These are phyloP conservation scores for Macrolepiota fuliginosa DNA, from an alignment of 768 basidiomycete species.

Conservation along the genomic window DNA sequence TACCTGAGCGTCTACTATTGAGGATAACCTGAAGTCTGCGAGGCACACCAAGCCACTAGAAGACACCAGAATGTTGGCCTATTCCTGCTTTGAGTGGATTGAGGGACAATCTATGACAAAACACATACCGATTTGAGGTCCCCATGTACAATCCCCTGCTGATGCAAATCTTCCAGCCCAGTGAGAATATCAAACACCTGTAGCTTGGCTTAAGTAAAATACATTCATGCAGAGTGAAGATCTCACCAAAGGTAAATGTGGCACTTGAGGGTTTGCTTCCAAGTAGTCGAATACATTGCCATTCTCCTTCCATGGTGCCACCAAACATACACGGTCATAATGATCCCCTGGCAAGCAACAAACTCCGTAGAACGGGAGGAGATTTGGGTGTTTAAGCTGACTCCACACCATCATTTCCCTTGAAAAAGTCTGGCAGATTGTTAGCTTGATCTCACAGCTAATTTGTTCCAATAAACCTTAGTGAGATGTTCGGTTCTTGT, in stretches of 20 bases:
- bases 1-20: slow-evolving; percentile 24
- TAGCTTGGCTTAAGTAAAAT: neutral
- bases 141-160: slow-evolving; percentile 39
- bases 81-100: neutral
- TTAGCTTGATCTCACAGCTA: neutral
- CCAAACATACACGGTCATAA: slow-evolving; percentile 1
- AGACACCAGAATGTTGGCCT: slow-evolving; percentile 39
- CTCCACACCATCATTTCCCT: slow-evolving; percentile 16
- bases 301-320: slow-evolving; percentile 16
- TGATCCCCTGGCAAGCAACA: neutral
- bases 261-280: neutral
- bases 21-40: slow-evolving; percentile 31
- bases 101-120: neutral
- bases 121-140: slow-evolving; percentile 40
- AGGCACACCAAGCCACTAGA: slow-evolving; percentile 25
- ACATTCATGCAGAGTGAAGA: too few species aligned
- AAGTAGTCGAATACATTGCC: slow-evolving; percentile 14
- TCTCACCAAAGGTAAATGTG: slow-evolving; percentile 6
- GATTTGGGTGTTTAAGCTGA: slow-evolving; percentile 12
- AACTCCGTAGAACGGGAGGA: slow-evolving; percentile 17
- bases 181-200: slow-evolving; percentile 35
- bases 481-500: slow-evolving; percentile 16
- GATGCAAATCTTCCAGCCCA: slow-evolving; percentile 37
- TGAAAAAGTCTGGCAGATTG: neutral
- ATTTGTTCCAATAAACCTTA: slow-evolving; percentile 24